Evolutionary conservation across 345 rosid genomes (phyloP).

Genomic region (Linum usitatissimum): DNA sequence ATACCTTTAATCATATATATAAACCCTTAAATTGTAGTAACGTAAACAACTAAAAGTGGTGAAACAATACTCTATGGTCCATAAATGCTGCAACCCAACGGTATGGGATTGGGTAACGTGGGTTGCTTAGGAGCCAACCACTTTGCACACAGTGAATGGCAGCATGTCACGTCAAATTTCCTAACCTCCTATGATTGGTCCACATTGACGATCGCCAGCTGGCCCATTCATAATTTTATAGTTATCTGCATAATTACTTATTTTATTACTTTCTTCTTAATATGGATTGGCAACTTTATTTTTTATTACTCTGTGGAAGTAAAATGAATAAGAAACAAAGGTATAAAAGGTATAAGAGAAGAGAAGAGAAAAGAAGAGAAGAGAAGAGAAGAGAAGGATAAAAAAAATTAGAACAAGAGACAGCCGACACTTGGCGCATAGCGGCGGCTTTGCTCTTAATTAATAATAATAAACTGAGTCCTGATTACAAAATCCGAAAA

Average conservation of each 20-base stretch:
- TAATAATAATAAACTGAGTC: not conserved
- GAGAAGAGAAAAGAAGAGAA: no score
- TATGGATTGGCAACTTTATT: no score
- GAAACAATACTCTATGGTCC: not conserved
- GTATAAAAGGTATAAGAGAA: not conserved
- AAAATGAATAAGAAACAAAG: not conserved
- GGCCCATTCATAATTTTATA: not conserved
- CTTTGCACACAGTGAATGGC: not conserved
- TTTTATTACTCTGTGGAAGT: not conserved
- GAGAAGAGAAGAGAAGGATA: no score
- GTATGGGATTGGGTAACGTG: not conserved
- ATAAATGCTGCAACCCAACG: not conserved
- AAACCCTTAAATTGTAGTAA: no score
- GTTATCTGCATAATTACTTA: no score
- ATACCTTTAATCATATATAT: no score
- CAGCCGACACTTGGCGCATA: constrained; percentile 5
- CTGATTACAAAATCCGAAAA: not conserved
- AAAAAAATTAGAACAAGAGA: not conserved
- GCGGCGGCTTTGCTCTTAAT: not conserved
- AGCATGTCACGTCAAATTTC: not conserved
- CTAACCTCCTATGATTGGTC: not conserved
- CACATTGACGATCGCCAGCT: not conserved
- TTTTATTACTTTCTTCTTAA: not conserved
- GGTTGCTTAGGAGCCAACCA: not conserved
- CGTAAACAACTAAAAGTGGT: not conserved